Base-by-base conservation (phyloP, 2,329 filamentous ascomycete genomes). In the Mycosphaerelloides madeirae region DNA sequence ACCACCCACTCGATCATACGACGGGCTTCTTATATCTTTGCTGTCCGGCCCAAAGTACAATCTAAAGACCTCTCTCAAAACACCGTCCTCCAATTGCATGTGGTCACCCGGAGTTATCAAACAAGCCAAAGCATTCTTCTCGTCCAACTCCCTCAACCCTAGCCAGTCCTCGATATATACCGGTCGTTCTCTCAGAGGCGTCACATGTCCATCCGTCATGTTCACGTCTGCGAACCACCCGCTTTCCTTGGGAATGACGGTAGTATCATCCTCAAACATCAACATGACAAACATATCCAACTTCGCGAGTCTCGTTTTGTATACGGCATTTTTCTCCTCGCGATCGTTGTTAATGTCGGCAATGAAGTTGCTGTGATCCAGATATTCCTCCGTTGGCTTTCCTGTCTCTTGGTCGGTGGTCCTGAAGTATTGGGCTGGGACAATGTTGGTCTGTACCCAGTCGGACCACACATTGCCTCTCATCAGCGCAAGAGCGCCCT, bases 281-380 rank as follows among this genome's bases (percentile, higher is more conserved):
- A 86, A 89, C 85, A 97, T 86, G 52, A 86, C 87, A 53, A 97
- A 85, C 15, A 19, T 40, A 59, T 85, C 79, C 62, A 98, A 64
- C 28, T 60, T 67, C 6, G 75, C 76, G 37, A 98, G 55, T 61
- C 91, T 85, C 56, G 77, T 67, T 62, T 77, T 81, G 66, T 97
- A 98, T 11, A 70, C 75, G 29, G 68, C 59, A 59, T 89, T 95
- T 78, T 94, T 95, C 43, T 71, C 49, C 38, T 54, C 60, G 9
- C 90, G 78, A 77, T 98, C 93, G 65, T 97, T 97, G 69, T 98
- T 98, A 69, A 97, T 84, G 63, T 97, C 91, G 8, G 91, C 93
- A 7, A 98, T 74, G 67, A 94, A 96, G 64, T 90, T 91, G 58
- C 86, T 93, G 62, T 80, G 65, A 54, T 83, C 79, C 15, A 97